Percentiles rank a stretch among this genome's conserved stretches.
These are phyloP conservation scores for Chamaenerion angustifolium DNA, from an alignment of 345 rosid species.

Conservation along the genomic window DNA sequence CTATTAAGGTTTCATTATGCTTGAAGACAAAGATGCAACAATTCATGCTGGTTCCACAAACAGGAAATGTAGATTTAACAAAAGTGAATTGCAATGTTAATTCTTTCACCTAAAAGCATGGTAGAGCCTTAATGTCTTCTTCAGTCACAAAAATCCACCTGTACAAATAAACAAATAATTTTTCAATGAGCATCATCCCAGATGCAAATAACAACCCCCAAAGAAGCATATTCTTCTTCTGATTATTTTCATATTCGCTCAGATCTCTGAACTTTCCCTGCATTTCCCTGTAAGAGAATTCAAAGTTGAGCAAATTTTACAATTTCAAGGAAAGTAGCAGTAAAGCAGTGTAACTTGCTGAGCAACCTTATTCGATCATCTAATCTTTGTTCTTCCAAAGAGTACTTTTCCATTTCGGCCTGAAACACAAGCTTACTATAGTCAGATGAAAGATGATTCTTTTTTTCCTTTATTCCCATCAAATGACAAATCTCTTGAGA, in stretches of 20 bases:
- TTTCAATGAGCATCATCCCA: background rate
- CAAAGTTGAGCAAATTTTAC: conserved; percentile 21
- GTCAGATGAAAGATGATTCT: background rate
- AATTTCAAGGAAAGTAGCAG: conserved; percentile 10
- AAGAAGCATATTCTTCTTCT: conserved; percentile 30
- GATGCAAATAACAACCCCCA: background rate
- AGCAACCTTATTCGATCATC: conserved; percentile 77
- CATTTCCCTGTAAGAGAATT: conserved; percentile 48
- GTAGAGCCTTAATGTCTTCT: conserved; percentile 76
- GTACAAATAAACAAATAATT: background rate
- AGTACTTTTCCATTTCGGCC: conserved; percentile 65
- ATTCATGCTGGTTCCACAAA: background rate
- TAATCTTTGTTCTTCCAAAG: conserved; percentile 50
- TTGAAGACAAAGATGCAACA: conserved; percentile 9
- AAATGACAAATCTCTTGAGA: too few relatives aligned
- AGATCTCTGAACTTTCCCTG: conserved; percentile 60
- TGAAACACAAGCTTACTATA: conserved; percentile 15
- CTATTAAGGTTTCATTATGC: conserved; percentile 91
- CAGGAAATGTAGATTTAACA: background rate
- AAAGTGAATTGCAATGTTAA: background rate
- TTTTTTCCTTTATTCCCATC: background rate
- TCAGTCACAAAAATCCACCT: conserved; percentile 91
- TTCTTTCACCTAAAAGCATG: conserved; percentile 52
- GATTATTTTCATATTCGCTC: conserved; percentile 72
- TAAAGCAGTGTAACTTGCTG: conserved; percentile 12